Evolutionary conservation across 2,329 filamentous ascomycete species (phyloP).

Genomic region (Fusarium veterinarium): DNA sequence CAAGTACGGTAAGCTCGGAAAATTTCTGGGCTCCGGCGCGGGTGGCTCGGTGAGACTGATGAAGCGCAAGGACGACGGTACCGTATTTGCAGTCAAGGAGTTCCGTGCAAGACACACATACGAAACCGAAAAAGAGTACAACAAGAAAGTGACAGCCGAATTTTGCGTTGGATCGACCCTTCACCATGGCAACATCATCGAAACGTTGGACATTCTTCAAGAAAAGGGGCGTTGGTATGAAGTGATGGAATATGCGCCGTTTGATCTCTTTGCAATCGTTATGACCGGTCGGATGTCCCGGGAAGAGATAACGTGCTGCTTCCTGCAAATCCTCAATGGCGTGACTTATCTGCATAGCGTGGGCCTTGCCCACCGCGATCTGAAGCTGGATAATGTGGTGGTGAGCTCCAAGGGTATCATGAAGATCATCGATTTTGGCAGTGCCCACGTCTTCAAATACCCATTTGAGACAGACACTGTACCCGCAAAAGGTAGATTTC

Average conservation of each 20-base stretch:
- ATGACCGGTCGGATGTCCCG: slow-evolving; percentile 98
- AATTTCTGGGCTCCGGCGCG: slow-evolving; percentile 91
- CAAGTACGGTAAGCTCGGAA: slow-evolving; percentile 96
- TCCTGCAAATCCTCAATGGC: slow-evolving; percentile 93
- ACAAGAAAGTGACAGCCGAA: slow-evolving; percentile 97
- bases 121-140: slow-evolving; percentile 94
- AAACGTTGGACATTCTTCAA: slow-evolving; percentile 95
- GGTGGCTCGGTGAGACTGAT: slow-evolving; percentile 94
- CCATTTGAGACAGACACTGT: slow-evolving; percentile 83
- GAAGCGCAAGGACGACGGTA: slow-evolving; percentile 91
- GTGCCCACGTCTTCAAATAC: slow-evolving; percentile 96
- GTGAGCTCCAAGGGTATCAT: slow-evolving; percentile 97
- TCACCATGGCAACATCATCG: slow-evolving; percentile 98
- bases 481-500: slow-evolving; percentile 51
- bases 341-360: slow-evolving; percentile 95
- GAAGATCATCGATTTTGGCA: slow-evolving; percentile 99
- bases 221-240: slow-evolving; percentile 97
- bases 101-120: slow-evolving; percentile 93
- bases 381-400: slow-evolving; percentile 98
- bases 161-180: slow-evolving; percentile 98
- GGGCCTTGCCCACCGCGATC: slow-evolving; percentile 91
- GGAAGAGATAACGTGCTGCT: slow-evolving; percentile 90
- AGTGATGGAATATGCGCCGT: slow-evolving; percentile 99
- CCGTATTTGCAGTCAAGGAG: slow-evolving; percentile 97
- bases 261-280: slow-evolving; percentile 94